Evolutionary conservation across 2,329 filamentous ascomycete genomes (phyloP).

Genomic region (Aspergillus alliaceus): DNA sequence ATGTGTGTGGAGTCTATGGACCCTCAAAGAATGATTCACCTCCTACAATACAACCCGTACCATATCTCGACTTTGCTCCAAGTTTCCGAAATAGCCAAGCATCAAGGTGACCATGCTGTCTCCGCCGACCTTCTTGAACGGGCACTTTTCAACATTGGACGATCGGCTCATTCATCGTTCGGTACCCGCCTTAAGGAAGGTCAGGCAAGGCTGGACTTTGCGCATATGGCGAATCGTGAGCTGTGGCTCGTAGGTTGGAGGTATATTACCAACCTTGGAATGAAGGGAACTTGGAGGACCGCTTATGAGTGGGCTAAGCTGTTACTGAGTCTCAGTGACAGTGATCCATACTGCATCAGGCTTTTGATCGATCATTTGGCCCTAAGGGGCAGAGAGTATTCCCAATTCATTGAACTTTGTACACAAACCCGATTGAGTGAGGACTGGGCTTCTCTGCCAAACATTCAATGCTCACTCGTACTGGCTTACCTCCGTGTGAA

Average conservation of each 20-base stretch:
- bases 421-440: conserved; percentile 51
- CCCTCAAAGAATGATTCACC: conserved; percentile 75
- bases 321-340: conserved; percentile 70
- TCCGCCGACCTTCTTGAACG: conserved; percentile 86
- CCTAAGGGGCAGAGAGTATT: conserved; percentile 73
- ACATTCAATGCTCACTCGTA: conserved; percentile 74
- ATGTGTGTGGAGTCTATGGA: conserved; percentile 79
- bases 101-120: conserved; percentile 83
- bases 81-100: conserved; percentile 86
- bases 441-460: conserved; percentile 59
- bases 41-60: conserved; percentile 76
- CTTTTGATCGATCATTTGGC: conserved; percentile 82
- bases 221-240: conserved; percentile 82
- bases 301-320: conserved; percentile 93
- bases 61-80: conserved; percentile 93
- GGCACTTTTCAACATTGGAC: conserved; percentile 89
- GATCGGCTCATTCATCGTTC: conserved; percentile 82
- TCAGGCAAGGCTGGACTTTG: conserved; percentile 77
- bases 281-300: conserved; percentile 91
- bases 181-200: conserved; percentile 73
- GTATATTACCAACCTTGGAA: conserved; percentile 80
- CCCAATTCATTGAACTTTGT: conserved; percentile 72
- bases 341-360: conserved; percentile 80
- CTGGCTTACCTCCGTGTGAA: conserved; percentile 74
- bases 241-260: conserved; percentile 88